Conservation (phyloP, 2,329 filamentous ascomycete species). For the Penicillium brasilianum region DNA sequence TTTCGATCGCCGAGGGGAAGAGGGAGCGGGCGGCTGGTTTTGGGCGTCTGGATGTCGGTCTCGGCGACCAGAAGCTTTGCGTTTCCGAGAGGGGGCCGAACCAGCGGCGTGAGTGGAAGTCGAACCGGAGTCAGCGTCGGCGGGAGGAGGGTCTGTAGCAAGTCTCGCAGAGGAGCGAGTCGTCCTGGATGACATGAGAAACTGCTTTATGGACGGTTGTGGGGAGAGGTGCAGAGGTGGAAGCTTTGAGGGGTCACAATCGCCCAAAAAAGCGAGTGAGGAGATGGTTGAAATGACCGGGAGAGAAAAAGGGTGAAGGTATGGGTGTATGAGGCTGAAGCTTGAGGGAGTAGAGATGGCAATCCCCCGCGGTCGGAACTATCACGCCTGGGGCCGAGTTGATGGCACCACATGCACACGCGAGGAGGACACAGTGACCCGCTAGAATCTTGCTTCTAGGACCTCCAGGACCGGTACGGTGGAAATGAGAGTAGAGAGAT, state of each 20-base stretch:
- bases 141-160: conserved; percentile 66
- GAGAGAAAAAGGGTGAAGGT: conserved; percentile 2
- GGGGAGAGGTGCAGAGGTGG: conserved; percentile 13
- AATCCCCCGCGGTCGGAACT: conserved; percentile 7
- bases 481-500: not conserved
- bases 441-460: conserved; percentile 1
- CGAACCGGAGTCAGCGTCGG: conserved; percentile 49
- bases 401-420: conserved; percentile 1
- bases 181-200: conserved; percentile 95
- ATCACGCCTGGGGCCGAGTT: not conserved
- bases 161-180: conserved; percentile 94
- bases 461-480: not conserved
- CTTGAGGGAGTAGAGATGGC: not conserved
- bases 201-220: conserved; percentile 35
- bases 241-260: conserved; percentile 6
- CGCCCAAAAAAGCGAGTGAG: not conserved
- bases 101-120: conserved; percentile 49
- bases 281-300: conserved; percentile 1
- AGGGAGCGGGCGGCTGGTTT: conserved; percentile 38
- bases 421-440: not conserved
- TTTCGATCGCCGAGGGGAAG: conserved; percentile 66
- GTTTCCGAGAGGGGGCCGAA: conserved; percentile 68
- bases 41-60: conserved; percentile 50
- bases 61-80: conserved; percentile 67
- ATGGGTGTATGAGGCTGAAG: not conserved